Conservation (phyloP, 768 basidiomycete genomes). For the Cantharellus anzutake region DNA sequence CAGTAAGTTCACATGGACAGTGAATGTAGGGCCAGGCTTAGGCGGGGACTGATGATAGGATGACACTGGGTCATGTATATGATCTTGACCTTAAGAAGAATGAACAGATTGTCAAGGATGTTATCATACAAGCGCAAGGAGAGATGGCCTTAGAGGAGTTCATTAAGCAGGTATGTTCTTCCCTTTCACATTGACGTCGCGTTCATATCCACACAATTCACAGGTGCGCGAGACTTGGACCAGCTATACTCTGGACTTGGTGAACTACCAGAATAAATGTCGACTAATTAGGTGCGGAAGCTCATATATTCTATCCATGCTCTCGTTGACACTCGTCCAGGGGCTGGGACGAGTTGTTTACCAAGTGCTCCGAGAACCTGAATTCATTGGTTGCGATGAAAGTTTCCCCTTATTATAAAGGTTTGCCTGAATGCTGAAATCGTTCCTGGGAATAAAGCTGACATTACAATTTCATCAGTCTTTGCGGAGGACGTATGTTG, state of each 20-base stretch:
- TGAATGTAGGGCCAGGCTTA: not conserved
- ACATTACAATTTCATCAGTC: slow-evolving; percentile 24
- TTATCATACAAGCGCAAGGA: slow-evolving; percentile 93
- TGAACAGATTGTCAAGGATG: slow-evolving; percentile 78
- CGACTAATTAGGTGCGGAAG: slow-evolving; percentile 61
- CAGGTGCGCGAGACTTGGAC: slow-evolving; percentile 95
- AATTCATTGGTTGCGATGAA: slow-evolving; percentile 97
- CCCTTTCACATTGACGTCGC: not conserved
- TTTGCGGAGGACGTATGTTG: slow-evolving; percentile 64
- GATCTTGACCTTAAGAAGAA: slow-evolving; percentile 92
- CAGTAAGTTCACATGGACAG: slow-evolving; percentile 26
- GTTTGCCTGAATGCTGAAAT: slow-evolving; percentile 20
- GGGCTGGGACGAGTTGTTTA: slow-evolving; percentile 95
- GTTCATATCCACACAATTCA: slow-evolving; percentile 56
- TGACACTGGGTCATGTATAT: slow-evolving; percentile 93
- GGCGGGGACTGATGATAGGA: slow-evolving; percentile 24
- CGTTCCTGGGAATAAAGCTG: not conserved
- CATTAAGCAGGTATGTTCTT: slow-evolving; percentile 26
- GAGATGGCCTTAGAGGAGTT: slow-evolving; percentile 31
- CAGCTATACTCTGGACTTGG: slow-evolving; percentile 83
- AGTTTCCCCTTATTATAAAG: slow-evolving; percentile 94
- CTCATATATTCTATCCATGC: not conserved
- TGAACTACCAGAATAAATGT: slow-evolving; percentile 98
- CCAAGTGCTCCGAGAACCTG: slow-evolving; percentile 90
- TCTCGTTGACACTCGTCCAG: slow-evolving; percentile 21